phyloP scores from a whole-genome alignment of 306 rosid genomes.

The Lathyrus oleraceus region DNA sequence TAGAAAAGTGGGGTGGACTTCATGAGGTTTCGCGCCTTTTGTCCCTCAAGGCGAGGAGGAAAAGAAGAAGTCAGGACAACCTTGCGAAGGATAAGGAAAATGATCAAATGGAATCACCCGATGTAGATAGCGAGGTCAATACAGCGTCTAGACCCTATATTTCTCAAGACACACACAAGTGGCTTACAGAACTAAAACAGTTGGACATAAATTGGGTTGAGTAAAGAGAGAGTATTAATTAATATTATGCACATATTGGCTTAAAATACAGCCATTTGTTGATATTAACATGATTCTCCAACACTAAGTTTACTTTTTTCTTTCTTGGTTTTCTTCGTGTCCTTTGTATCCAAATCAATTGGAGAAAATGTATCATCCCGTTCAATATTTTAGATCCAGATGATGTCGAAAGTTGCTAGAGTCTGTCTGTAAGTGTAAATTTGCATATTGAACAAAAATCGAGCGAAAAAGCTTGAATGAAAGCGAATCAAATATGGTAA shows the following conservation, averaged over 20 bases:
- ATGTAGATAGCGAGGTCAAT: conserved; percentile 44
- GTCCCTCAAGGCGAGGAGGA: conserved; percentile 75
- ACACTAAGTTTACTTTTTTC: not conserved
- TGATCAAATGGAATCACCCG: conserved; percentile 40
- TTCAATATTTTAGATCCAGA: too few species aligned
- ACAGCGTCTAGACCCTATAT: conserved; percentile 51
- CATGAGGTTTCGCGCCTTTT: conserved; percentile 88
- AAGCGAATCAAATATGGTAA: not conserved
- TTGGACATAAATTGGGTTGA: conserved; percentile 82
- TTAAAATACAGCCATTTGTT: not conserved
- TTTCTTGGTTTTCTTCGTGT: not conserved
- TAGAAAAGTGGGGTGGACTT: conserved; percentile 97
- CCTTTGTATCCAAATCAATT: not conserved
- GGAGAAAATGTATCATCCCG: too few species aligned
- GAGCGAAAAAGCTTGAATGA: not conserved
- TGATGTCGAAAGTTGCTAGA: too few species aligned
- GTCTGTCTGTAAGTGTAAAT: not conserved
- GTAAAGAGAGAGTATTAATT: conserved; percentile 18
- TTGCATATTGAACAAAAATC: not conserved
- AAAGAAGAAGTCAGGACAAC: conserved; percentile 54
- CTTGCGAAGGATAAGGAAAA: conserved; percentile 53
- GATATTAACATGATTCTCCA: conserved; percentile 4
- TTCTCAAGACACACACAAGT: conserved; percentile 72
- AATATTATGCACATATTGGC: conserved; percentile 10
- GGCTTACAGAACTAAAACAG: conserved; percentile 70